Evolutionary conservation across 768 basidiomycete species (phyloP), one percentile per base, ranked within the genome.

Genomic region (Mycena haematopus): DNA sequence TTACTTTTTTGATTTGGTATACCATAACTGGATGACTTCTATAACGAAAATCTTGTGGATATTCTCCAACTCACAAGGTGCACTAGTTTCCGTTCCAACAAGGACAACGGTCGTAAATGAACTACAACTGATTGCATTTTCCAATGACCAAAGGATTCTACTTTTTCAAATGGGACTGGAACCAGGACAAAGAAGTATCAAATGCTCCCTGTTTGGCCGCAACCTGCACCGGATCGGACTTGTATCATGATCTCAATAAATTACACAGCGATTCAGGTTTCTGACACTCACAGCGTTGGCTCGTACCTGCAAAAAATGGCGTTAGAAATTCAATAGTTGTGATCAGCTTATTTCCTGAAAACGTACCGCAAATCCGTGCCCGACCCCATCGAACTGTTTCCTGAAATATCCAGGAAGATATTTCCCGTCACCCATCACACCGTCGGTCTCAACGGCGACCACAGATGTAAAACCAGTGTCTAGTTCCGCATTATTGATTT

Each of bases 181-280:
- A 46, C 54, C 58, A 58, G 2, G 52, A 36, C 27, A 66, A 44
- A 11, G 65, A 66, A 15, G 65, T 59, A 42, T 66, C 61, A 22
- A 66, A 66, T 31, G 65, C 65, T 7, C 65, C 65, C 33, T 66
- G 56, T 40, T 66, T 66, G 6, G 65, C 65, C 8, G 65, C 65
- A 49, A 66, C 65, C 57, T 62, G 61, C 0, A 63, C 65, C 8
- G 65, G 65, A 47, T 62, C 61, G 36, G 65, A 62, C 65, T 66
- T 35, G 35, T 25, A 11, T 17, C 5, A 14, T 36, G 22, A 58
- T 24, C 14, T 33, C 21, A 63, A 11, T 8, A n/a, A 51, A 49
- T 31, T 31, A 9, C n/a, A 36, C 19, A 21, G 19, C 17, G 22
- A 42, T 52, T 10, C n/a, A 21, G 6, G 40, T 42, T 38, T n/a